Percentiles rank a stretch among this genome's conserved stretches.
These are phyloP conservation scores for Salix arbutifolia DNA, from an alignment of 345 rosid genomes.

Conservation along the genomic window DNA sequence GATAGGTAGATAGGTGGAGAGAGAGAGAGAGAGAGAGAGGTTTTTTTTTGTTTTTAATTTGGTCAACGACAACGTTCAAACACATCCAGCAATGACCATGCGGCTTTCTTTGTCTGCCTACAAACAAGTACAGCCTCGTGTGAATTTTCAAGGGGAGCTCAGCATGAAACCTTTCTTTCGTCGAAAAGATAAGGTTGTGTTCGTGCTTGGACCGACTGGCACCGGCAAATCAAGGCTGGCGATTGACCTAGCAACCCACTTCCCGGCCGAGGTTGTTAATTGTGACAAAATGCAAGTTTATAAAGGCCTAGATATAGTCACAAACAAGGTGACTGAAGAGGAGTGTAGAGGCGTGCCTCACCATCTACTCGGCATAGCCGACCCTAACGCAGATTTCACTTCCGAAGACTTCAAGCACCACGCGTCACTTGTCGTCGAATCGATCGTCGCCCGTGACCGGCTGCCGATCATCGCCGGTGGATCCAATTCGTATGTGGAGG, in stretches of 20 bases:
- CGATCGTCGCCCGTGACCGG: constrained; percentile 38
- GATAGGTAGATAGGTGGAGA: too few species aligned
- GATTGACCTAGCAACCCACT: constrained; percentile 69
- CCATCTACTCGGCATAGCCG: constrained; percentile 61
- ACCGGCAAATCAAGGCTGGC: constrained; percentile 83
- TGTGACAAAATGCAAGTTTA: constrained; percentile 89
- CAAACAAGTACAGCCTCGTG: constrained; percentile 48
- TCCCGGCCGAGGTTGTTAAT: constrained; percentile 70
- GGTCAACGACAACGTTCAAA: neutral
- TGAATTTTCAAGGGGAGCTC: constrained; percentile 42
- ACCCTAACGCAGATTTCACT: constrained; percentile 54
- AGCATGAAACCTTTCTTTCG: constrained; percentile 42
- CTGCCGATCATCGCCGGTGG: constrained; percentile 86
- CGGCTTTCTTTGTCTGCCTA: constrained; percentile 41
- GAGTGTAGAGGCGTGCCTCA: constrained; percentile 75
- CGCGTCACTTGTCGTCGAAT: constrained; percentile 37
- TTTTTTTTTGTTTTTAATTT: neutral
- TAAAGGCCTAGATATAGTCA: constrained; percentile 60
- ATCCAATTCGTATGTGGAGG: constrained; percentile 74
- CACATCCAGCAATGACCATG: constrained; percentile 21
- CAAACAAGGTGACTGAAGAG: constrained; percentile 74
- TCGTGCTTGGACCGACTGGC: constrained; percentile 87
- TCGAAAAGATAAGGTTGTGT: constrained; percentile 67
- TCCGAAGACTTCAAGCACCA: constrained; percentile 46
- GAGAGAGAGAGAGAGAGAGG: too few species aligned